These are phyloP conservation scores for Diversispora epigaea DNA, from an alignment of 192 early-diverging fungal genomes.

Conservation along the genomic window DNA sequence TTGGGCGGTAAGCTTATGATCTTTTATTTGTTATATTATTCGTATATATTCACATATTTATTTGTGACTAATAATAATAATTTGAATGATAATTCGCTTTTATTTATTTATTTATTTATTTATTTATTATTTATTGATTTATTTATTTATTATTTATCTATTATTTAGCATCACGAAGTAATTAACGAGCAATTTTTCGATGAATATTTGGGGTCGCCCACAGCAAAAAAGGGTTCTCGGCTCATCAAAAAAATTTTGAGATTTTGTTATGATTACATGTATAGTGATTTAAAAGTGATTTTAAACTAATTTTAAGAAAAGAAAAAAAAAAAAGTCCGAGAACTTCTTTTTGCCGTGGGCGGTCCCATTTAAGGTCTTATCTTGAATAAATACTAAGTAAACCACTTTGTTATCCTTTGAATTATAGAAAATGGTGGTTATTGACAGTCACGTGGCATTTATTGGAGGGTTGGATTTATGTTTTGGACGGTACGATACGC, in stretches of 20 bases:
- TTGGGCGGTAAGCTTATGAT: slow-evolving; percentile 63
- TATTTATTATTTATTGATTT: no score
- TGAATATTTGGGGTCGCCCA: not conserved
- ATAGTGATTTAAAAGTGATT: no score
- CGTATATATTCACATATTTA: not conserved
- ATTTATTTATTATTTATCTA: not conserved
- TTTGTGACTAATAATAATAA: not conserved
- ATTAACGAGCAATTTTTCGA: not conserved
- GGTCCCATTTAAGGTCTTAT: not conserved
- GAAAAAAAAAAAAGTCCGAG: no score
- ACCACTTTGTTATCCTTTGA: not conserved
- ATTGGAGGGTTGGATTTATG: slow-evolving; percentile 87
- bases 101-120: not conserved
- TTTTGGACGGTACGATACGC: slow-evolving; percentile 80
- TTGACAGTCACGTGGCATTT: slow-evolving; percentile 79
- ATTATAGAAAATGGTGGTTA: slow-evolving; percentile 70
- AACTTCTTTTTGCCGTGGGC: no score
- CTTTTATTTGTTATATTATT: not conserved
- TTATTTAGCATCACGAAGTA: slow-evolving; percentile 13
- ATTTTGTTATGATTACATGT: no score
- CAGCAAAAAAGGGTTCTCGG: no score
- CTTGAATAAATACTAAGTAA: no score
- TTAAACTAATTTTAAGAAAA: no score
- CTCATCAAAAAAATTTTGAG: no score
- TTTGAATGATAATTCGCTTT: not conserved